phyloP scores from a whole-genome alignment of 352 stramenopile species.

The Globisporangium recalcitrans region DNA sequence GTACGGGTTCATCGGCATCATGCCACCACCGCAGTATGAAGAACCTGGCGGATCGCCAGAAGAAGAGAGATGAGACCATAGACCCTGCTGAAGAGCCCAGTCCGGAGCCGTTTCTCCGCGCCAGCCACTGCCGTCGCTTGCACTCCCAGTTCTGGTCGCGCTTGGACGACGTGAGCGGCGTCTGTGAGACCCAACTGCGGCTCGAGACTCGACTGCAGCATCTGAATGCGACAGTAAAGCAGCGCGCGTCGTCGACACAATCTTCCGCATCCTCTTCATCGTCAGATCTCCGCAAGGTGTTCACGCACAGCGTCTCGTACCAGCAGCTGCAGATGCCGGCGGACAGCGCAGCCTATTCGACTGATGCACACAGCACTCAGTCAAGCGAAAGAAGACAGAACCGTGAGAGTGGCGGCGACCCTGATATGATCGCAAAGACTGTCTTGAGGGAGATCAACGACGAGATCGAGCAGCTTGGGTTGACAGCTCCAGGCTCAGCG shows the following conservation, averaged over 20 bases:
- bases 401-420: slow-evolving; percentile 9
- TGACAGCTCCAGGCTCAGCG: background rate
- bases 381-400: background rate
- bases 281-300: slow-evolving; percentile 12
- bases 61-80: background rate
- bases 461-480: slow-evolving; percentile 34
- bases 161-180: slow-evolving; percentile 69
- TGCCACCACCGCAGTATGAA: slow-evolving; percentile 9
- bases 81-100: background rate
- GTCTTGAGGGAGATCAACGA: slow-evolving; percentile 38
- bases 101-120: slow-evolving; percentile 34
- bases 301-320: slow-evolving; percentile 7
- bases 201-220: slow-evolving; percentile 13
- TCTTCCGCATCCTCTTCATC: background rate
- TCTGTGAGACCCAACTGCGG: slow-evolving; percentile 34
- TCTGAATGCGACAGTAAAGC: background rate
- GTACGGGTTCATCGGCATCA: slow-evolving; percentile 14
- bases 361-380: background rate
- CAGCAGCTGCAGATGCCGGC: background rate
- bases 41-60: slow-evolving; percentile 10
- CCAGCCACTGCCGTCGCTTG: slow-evolving; percentile 65
- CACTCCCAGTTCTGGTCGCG: slow-evolving; percentile 80
- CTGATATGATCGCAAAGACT: slow-evolving; percentile 32
- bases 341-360: background rate
- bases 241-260: background rate